Conservation (phyloP, 73 alveolate species). For the Symbiodinium natans region DNA sequence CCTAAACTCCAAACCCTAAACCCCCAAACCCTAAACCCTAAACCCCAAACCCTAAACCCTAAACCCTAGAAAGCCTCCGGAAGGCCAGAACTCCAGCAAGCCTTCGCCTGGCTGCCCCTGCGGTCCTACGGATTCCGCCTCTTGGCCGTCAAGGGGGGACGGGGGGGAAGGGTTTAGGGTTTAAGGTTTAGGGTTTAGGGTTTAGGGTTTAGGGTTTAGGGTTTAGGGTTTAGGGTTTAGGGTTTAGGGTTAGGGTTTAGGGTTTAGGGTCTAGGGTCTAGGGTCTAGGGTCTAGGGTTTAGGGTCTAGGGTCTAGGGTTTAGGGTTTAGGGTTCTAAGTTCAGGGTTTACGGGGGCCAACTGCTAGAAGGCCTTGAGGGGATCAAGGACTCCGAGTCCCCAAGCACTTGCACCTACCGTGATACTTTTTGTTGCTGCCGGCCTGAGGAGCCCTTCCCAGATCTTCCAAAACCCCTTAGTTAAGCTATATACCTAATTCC, state of each 20-base stretch:
- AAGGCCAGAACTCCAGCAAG: neutral
- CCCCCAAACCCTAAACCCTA: neutral
- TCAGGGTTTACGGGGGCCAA: neutral
- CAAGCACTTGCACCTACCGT: neutral
- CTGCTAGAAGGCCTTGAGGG: neutral
- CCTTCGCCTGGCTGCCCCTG: conserved; percentile 54
- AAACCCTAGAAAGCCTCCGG: neutral
- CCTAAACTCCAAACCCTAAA: neutral
- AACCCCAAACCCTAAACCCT: neutral
- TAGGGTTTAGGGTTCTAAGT: neutral
- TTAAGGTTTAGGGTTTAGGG: neutral
- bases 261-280: neutral
- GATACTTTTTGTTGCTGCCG: neutral
- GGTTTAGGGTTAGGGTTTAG: too few relatives aligned
- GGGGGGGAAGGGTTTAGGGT: neutral
- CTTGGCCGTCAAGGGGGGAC: neutral
- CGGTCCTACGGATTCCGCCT: conserved; percentile 34
- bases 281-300: neutral
- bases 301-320: too few relatives aligned
- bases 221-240: neutral
- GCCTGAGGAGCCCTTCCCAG: neutral
- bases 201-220: neutral
- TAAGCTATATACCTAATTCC: too few relatives aligned
- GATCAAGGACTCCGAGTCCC: neutral
- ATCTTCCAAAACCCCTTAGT: too few relatives aligned